These are phyloP conservation scores for Acmispon strigosus DNA, from an alignment of 306 rosid genomes.

Conservation along the genomic window DNA sequence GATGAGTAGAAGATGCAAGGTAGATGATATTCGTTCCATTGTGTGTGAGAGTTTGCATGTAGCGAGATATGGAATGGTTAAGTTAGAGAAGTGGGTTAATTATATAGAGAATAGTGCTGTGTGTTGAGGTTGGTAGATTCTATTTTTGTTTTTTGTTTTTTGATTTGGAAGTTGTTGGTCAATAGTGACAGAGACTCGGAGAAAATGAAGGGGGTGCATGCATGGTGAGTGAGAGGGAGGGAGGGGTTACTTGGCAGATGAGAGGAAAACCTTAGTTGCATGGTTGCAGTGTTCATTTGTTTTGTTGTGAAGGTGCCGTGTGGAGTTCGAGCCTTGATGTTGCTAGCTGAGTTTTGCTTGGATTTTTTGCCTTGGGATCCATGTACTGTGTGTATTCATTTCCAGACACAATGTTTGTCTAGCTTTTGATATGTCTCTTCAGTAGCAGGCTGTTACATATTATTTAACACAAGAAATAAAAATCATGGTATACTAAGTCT, in stretches of 20 bases:
- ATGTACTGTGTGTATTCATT: not conserved
- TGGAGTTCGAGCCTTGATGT: not conserved
- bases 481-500: not conserved
- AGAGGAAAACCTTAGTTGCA: constrained; percentile 12
- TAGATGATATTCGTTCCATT: not conserved
- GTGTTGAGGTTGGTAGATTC: not conserved
- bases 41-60: not conserved
- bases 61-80: not conserved
- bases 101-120: not conserved
- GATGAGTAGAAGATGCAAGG: not conserved
- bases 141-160: not conserved
- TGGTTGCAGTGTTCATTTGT: not conserved
- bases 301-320: constrained; percentile 1
- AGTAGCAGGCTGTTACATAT: not conserved
- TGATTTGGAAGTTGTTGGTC: not conserved
- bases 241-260: constrained; percentile 23
- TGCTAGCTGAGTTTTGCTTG: not conserved
- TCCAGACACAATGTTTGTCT: not conserved
- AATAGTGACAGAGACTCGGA: not conserved
- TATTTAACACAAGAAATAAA: not conserved
- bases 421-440: not conserved
- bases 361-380: not conserved
- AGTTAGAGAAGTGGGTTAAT: not conserved
- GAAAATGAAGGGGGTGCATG: constrained; percentile 18
- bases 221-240: constrained; percentile 2